Evolutionary conservation across 2,329 filamentous ascomycete genomes (phyloP), one percentile per base, ranked within the genome.

Genomic region (Thelonectria olida): DNA sequence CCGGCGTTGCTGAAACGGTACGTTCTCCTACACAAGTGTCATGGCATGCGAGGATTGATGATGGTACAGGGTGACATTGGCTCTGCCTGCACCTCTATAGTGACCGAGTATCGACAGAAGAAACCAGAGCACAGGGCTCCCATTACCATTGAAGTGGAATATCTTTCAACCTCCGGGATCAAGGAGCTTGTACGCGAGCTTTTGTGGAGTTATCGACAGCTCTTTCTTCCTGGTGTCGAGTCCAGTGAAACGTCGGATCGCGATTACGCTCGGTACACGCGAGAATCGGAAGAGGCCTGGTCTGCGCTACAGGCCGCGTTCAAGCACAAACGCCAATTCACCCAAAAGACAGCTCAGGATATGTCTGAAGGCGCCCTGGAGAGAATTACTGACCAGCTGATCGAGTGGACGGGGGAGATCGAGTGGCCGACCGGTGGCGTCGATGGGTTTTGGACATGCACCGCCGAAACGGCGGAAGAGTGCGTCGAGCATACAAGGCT

Each of bases 201-300:
- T 2, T 56, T 76, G 1, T 75, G 71, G 71, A 76, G 70, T 44
- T 77, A 72, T 22, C 65, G 74, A 10, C 71, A 72, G 45, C 38
- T 74, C 6, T 76, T 68, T 25, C 68, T 74, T 19, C 68, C 68
- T 2, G 55, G 53, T 0, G 60, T 69, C 4, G 64, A 72, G 31
- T 66, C 64, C 8, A 53, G 68, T 15, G 45, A 60, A 1, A 69
- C 66, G 1, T 58, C 66, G 4, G 60, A 61, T 9, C 61, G 67
- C 9, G 72, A 76, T 4, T 75, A 75, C 51, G 61, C 53, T 25
- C 60, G 60, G 4, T 72, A 67, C 20, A 61, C 68, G 54, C 54
- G 65, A 20, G 68, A 75, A 54, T 77, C 76, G 1, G 70, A 68
- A n/a, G 63, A 85, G 76, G 70, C 83, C 74, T 59, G 82, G 80